These are phyloP conservation scores for Neurospora hispaniola DNA, from an alignment of 495 filamentous ascomycete species.

Conservation along the genomic window DNA sequence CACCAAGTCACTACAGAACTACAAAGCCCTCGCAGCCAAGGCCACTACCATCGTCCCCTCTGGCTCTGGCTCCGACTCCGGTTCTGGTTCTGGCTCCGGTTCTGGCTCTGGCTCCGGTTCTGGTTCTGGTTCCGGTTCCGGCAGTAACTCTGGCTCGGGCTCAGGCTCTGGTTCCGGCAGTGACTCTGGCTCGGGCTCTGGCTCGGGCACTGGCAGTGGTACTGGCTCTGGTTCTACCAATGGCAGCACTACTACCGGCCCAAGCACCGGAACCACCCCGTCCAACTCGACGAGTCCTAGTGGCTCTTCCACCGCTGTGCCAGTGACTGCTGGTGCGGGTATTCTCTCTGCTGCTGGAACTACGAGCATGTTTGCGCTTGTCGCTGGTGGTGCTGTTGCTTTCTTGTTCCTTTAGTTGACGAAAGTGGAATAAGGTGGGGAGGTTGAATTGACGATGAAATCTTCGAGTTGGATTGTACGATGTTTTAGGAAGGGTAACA, in stretches of 20 bases:
- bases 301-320: constrained; percentile 10
- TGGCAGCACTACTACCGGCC: constrained; percentile 1
- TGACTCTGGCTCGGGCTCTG: constrained; percentile 8
- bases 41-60: constrained; percentile 26
- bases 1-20: constrained; percentile 36
- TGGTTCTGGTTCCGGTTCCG: constrained; percentile 9
- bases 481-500: neutral
- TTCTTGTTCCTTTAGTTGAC: neutral
- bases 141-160: constrained; percentile 9
- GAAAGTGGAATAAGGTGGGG: neutral
- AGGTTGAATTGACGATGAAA: neutral
- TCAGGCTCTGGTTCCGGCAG: constrained; percentile 20
- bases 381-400: neutral
- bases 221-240: constrained; percentile 8
- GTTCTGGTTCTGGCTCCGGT: too few relatives aligned
- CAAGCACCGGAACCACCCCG: constrained; percentile 4
- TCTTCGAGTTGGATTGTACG: neutral
- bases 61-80: constrained; percentile 11
- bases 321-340: constrained; percentile 23
- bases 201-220: neutral
- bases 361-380: constrained; percentile 19
- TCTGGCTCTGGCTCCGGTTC: constrained; percentile 8
- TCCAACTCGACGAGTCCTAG: constrained; percentile 13
- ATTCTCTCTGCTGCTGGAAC: constrained; percentile 26
- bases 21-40: constrained; percentile 34